Percentiles rank a stretch among this genome's conserved stretches.
Conservation (phyloP, 495 filamentous ascomycete genomes). For the Extremus antarcticus region DNA sequence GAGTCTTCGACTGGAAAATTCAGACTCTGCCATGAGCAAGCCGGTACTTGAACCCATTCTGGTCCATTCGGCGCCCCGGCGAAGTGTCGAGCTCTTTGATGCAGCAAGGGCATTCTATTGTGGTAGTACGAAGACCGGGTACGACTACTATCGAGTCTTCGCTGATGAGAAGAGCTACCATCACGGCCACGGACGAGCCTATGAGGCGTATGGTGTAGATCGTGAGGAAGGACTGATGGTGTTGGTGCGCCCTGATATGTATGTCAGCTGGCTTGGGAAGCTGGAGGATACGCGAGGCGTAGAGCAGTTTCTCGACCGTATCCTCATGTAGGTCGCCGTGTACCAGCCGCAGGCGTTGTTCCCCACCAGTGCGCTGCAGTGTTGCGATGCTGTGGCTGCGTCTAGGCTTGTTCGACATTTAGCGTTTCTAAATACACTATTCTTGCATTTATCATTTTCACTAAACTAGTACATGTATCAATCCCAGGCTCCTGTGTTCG, state of each 20-base stretch:
- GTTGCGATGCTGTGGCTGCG: no score
- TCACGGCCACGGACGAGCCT: constrained; percentile 52
- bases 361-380: no score
- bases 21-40: neutral
- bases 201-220: constrained; percentile 49
- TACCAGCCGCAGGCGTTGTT: no score
- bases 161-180: constrained; percentile 60
- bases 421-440: no score
- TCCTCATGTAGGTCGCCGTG: no score
- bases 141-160: constrained; percentile 53
- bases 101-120: neutral
- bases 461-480: no score
- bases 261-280: neutral
- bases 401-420: no score
- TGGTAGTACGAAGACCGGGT: neutral
- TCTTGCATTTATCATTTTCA: no score
- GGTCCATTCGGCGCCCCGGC: neutral
- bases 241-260: neutral
- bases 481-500: no score
- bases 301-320: neutral
- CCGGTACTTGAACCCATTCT: neutral
- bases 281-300: neutral
- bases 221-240: constrained; percentile 32
- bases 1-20: neutral
- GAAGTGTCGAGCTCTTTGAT: neutral